Base-by-base conservation (phyloP, 2,329 filamentous ascomycete species). In the Claviceps maximensis region DNA sequence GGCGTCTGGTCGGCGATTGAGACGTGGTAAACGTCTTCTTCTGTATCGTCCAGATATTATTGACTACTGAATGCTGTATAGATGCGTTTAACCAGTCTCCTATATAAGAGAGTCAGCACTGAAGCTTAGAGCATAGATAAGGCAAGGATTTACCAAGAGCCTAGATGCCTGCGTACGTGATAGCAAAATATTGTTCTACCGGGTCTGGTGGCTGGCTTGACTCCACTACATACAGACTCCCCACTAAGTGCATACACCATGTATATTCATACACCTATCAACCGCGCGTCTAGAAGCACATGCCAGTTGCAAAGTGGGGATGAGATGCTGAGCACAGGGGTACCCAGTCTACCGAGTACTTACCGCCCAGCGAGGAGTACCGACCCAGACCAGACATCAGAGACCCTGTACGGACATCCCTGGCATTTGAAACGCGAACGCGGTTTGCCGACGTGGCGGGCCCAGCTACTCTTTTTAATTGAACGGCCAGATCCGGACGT, bases 381-480 rank as follows among this genome's bases (percentile, higher is more conserved):
- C 5, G 33, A 36, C 15, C 36, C 17, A 38, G 7, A 13, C 33
- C 33, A 36, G 4, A 13, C 10, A 15, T 36, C 9, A 5, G 17
- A 38, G 41, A 23, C 19, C 19, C 45, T 47, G 52, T 27, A 46
- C 48, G 27, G 47, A 49, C 52, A 55, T 55, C 54, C 51, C 54
- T 55, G 51, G 44, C 42, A 47, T 29, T 45, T 57, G 53, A 55
- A 59, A 65, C 63, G 63, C 63, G 63, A 63, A 65, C 63, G 63
- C 63, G 63, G 57, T 60, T 25, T 33, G 46, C 40, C 53, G 40
- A 47, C 52, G 49, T 48, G 52, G 33, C 41, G 46, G 27, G 36
- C 31, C 31, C 17, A 47, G 33, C 52, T 6, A 15, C 55, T 56
- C 61, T 50, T 54, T 52, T 54, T 47, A 27, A 56, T 52, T 50